Evolutionary conservation across 768 basidiomycete genomes (phyloP), one percentile per base, ranked within the genome.

Genomic region (Auriscalpium orientale): DNA sequence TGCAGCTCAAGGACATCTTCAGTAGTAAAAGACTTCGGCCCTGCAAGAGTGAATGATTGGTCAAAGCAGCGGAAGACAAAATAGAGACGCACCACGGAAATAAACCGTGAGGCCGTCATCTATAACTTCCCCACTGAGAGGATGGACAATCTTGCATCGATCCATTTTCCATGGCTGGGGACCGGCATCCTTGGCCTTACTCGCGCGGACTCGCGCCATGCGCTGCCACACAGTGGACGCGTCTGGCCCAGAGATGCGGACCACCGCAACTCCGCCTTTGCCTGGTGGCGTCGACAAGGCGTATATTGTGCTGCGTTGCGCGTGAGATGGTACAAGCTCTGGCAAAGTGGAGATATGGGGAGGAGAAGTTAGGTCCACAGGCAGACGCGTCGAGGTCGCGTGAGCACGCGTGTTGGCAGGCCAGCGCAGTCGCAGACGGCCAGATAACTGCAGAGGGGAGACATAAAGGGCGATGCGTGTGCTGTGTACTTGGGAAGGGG

Each of bases 261-360:
- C 72, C 40, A 95, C 83, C 1, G 85, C 90, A 16, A 95, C 79
- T 15, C 92, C 93, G 4, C 80, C 91, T 58, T 85, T 91, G 1
- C 91, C 93, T 2, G 87, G 83, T 1, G 92, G 89, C 0, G 91
- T 93, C 0, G 92, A 90, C 28, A 94, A 76, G 1, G 92, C 93
- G 66, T 88, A 95, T 47, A 95, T 90, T 2, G 93, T 95, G 21
- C 70, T 64, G n/a, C 77, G 73, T 66, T 90, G 86, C 6, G 84
- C 70, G 47, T 77, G 74, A 11, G 78, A 79, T 45, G 61, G 68
- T 0, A 68, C 65, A 8, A 67, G 61, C 10, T 58, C 20, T 37
- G 37, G 46, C 40, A 21, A 13, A 8, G n/a, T 21, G 28, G 51
- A 45, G n/a, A 5, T 4, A 28, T 28, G 28, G 28, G 28, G 28